Evolutionary conservation across 2,329 filamentous ascomycete species (phyloP), one percentile per base, ranked within the genome.

Genomic region (Aureobasidium subglaciale): DNA sequence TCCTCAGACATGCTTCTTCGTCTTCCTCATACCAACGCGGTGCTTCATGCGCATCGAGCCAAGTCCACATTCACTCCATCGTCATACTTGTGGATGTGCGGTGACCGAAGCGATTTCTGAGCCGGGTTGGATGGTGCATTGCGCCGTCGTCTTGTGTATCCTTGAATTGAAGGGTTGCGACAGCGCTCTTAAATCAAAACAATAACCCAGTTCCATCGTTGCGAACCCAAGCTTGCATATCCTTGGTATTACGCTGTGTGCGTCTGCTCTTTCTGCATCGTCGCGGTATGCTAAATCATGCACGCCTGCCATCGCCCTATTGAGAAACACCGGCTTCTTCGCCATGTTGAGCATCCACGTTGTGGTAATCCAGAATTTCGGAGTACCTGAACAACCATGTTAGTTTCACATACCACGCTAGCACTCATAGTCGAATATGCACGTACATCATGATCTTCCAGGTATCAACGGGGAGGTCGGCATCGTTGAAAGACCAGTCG

Each of bases 391-490:
- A 41, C 5, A 40, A 18, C 8, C 35, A n/a, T 10, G 25, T 52
- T 24, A 52, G 48, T 35, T 25, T n/a, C n/a, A n/a, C 6, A 13
- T 30, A 24, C 41, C 35, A 11, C 29, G n/a, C 22, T 29, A 25
- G 9, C 16, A 24, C n/a, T 30, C n/a, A 32, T 20, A 13, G 10
- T 41, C 20, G 25, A 3, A 53, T 46, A 8, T 35, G 13, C 16
- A 56, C 87, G 68, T 79, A 96, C 93, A 99, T 99, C 93, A 97
- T 99, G 70, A 99, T 96, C 78, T 99, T 99, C 93, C 93, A 99
- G n/a, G 91, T 96, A 69, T 99, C 93, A 49, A 97, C 91, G 1
- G 93, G 92, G 56, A 99, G 78, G 69, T 99, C 93, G 45, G 92
- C 93, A 65, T 99, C 93, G 71, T 97, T 97, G 76, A 99, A 99